Conservation (phyloP, 2,329 filamentous ascomycete genomes). For the Eutypella sp. region DNA sequence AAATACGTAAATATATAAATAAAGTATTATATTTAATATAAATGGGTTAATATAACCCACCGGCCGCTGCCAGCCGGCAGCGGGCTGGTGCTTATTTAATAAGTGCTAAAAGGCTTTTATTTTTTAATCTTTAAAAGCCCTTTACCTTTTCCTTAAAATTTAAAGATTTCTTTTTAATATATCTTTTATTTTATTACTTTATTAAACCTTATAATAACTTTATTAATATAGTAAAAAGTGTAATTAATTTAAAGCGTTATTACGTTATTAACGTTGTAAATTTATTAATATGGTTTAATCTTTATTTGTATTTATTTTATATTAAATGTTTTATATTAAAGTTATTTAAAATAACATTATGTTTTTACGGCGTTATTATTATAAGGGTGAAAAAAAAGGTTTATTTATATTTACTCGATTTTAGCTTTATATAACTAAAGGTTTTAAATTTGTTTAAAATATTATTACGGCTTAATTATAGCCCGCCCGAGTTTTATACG, state of each 20-base stretch:
- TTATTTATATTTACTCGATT: background rate
- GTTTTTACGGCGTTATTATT: background rate
- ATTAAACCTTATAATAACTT: background rate
- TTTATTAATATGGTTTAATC: background rate
- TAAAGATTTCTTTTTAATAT: too few species aligned
- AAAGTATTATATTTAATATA: too few species aligned
- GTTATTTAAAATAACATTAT: background rate
- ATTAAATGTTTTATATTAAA: background rate
- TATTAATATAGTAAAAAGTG: too few species aligned
- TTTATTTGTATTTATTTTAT: background rate
- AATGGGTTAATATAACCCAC: too few species aligned
- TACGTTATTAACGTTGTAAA: background rate
- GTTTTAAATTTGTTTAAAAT: background rate
- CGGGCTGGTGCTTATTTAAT: too few species aligned
- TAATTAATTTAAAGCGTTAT: background rate
- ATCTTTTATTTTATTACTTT: too few species aligned
- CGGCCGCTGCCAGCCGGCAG: too few species aligned
- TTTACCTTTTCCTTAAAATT: too few species aligned
- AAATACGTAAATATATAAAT: too few species aligned
- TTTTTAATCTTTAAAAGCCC: too few species aligned
- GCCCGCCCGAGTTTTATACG: background rate
- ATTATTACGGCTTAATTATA: background rate
- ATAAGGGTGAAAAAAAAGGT: background rate
- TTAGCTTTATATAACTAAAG: background rate
- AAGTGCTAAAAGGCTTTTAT: too few species aligned